Percentiles rank a stretch among this genome's conserved stretches.
phyloP scores from a whole-genome alignment of 179 eudicot species.

The Beta lomatogona region DNA sequence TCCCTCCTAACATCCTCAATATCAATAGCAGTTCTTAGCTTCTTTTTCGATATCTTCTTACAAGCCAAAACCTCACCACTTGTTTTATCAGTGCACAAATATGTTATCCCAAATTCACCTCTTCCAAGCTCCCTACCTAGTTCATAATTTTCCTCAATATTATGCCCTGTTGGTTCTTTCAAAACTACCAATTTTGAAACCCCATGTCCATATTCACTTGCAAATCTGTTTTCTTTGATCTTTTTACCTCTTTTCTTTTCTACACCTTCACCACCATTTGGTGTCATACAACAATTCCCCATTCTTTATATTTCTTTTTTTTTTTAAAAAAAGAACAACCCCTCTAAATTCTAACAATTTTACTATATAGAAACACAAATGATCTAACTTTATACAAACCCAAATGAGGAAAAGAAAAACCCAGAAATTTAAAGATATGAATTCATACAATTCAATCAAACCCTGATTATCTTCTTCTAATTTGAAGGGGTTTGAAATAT shows the following conservation, averaged over 20 bases:
- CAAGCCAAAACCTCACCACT: slow-evolving; percentile 64
- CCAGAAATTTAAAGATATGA: slow-evolving; percentile 2
- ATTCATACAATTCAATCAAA: background rate
- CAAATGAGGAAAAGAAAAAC: slow-evolving; percentile 1
- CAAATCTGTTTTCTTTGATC: slow-evolving; percentile 54
- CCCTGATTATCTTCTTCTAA: background rate
- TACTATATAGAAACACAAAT: background rate
- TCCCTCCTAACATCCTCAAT: slow-evolving; percentile 89
- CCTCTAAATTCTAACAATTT: background rate
- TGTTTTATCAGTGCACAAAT: slow-evolving; percentile 66
- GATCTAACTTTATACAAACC: background rate
- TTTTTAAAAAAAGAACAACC: no score
- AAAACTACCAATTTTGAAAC: slow-evolving; percentile 56
- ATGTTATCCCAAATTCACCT: slow-evolving; percentile 85
- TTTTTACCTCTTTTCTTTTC: slow-evolving; percentile 45
- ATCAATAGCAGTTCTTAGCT: slow-evolving; percentile 80
- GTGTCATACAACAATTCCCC: slow-evolving; percentile 87
- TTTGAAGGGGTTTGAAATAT: background rate
- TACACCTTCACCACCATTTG: slow-evolving; percentile 36
- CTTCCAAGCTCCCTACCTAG: slow-evolving; percentile 81
- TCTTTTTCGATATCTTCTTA: slow-evolving; percentile 81
- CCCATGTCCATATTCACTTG: slow-evolving; percentile 29
- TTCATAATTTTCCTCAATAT: slow-evolving; percentile 56
- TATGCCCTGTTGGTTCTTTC: slow-evolving; percentile 70
- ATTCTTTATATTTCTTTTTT: slow-evolving; percentile 31